Conservation (phyloP, 108 stramenopile genomes). For the Cylindrotheca fusiformis region DNA sequence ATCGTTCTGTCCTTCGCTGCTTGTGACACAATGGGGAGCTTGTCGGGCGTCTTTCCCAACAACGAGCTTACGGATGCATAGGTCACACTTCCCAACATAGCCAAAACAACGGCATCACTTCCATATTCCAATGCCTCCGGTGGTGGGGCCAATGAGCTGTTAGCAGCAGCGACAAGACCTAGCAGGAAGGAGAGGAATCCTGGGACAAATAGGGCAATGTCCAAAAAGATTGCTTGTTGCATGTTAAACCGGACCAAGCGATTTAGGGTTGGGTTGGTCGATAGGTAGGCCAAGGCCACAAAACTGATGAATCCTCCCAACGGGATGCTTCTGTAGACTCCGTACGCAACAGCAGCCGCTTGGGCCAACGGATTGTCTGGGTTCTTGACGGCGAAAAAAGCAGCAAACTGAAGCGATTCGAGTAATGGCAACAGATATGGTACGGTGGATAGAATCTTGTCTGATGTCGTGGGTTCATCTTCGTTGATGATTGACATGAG, state of each 20-base stretch:
- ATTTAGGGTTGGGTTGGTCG: conserved; percentile 52
- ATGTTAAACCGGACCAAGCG: conserved; percentile 57
- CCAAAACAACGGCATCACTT: conserved; percentile 54
- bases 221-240: conserved; percentile 66
- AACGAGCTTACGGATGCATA: conserved; percentile 48
- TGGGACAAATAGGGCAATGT: conserved; percentile 72
- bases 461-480: conserved; percentile 40
- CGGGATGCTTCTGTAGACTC: conserved; percentile 48
- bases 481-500: conserved; percentile 53
- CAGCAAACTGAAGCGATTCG: conserved; percentile 63
- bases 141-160: conserved; percentile 19
- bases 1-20: too few species aligned
- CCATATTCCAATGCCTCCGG: conserved; percentile 28
- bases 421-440: conserved; percentile 65
- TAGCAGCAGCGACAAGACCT: conserved; percentile 40
- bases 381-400: conserved; percentile 43
- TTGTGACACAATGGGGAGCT: conserved; percentile 56
- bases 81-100: conserved; percentile 37
- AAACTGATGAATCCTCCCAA: conserved; percentile 62
- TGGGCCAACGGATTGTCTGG: conserved; percentile 45
- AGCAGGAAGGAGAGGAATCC: too few species aligned
- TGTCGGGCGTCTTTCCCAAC: conserved; percentile 50
- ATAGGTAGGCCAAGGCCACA: conserved; percentile 46
- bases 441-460: conserved; percentile 43
- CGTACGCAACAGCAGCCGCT: conserved; percentile 41